phyloP scores from a whole-genome alignment of 345 rosid genomes.

The Salix viminalis region DNA sequence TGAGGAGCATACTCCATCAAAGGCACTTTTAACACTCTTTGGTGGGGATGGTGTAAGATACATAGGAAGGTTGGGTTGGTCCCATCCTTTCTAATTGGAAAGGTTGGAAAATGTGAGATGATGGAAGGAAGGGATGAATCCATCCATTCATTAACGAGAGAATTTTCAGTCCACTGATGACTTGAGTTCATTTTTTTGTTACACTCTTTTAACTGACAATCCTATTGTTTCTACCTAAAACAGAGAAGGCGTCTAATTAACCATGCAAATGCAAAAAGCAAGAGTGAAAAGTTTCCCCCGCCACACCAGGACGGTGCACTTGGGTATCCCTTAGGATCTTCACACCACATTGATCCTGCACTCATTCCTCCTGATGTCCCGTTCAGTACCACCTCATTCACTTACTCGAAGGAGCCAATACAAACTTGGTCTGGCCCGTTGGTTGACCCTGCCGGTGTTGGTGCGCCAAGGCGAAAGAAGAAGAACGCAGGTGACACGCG shows the following conservation, averaged over 20 bases:
- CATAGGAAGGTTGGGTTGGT: neutral
- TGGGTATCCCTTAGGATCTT: constrained; percentile 61
- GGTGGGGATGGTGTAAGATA: neutral
- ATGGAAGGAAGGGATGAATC: neutral
- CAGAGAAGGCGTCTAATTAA: constrained; percentile 76
- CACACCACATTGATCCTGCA: constrained; percentile 52
- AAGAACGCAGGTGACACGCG: constrained; percentile 18
- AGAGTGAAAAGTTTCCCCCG: constrained; percentile 63
- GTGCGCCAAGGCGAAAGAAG: constrained; percentile 56
- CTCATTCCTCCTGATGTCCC: constrained; percentile 52
- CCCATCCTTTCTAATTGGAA: neutral
- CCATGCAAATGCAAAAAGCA: constrained; percentile 71
- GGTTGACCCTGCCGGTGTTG: constrained; percentile 41
- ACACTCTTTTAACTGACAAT: neutral
- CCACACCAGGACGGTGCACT: constrained; percentile 89
- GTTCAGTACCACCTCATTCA: constrained; percentile 68
- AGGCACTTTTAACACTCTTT: neutral
- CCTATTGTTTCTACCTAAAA: constrained; percentile 10
- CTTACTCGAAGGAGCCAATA: constrained; percentile 57
- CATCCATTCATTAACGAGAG: neutral
- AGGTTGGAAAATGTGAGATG: neutral
- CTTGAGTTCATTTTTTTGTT: neutral
- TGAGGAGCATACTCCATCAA: neutral
- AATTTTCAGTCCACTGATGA: neutral
- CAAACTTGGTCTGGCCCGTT: constrained; percentile 74